Percentiles rank a stretch among this genome's conserved stretches.
Conservation (phyloP, 2,329 filamentous ascomycete species). For the Arthrinium phaeospermum region DNA sequence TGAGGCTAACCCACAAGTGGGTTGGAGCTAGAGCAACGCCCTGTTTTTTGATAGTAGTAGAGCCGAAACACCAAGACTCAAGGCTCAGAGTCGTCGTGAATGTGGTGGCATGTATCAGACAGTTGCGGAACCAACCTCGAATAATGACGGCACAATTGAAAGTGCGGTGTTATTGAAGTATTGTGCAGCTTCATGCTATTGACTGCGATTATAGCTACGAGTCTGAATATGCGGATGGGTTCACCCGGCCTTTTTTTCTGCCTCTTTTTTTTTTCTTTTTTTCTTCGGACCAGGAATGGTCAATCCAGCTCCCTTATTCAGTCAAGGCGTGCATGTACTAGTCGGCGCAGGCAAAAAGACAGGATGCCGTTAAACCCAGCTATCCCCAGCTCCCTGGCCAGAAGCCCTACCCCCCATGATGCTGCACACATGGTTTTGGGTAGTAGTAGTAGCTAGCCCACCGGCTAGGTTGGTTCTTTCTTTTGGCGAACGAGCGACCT, state of each 20-base stretch:
- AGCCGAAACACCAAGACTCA: not conserved
- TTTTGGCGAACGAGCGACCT: not conserved
- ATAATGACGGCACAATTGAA: not conserved
- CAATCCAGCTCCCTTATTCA: slow-evolving; percentile 10
- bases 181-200: not conserved
- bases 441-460: not conserved
- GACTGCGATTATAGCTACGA: not conserved
- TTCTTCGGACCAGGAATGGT: not conserved
- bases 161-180: not conserved
- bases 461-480: not conserved
- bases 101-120: not conserved
- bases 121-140: not conserved
- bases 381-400: not conserved
- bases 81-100: not conserved
- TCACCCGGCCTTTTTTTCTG: not conserved
- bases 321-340: slow-evolving; percentile 13
- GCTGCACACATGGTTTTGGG: slow-evolving; percentile 7
- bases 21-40: not conserved
- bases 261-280: too few relatives aligned
- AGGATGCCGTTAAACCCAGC: slow-evolving; percentile 6
- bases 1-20: slow-evolving; percentile 9
- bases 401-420: not conserved
- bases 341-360: not conserved
- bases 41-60: not conserved
- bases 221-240: not conserved